phyloP scores from a whole-genome alignment of 2,329 filamentous ascomycete genomes.

The Ceratocystis variospora region DNA sequence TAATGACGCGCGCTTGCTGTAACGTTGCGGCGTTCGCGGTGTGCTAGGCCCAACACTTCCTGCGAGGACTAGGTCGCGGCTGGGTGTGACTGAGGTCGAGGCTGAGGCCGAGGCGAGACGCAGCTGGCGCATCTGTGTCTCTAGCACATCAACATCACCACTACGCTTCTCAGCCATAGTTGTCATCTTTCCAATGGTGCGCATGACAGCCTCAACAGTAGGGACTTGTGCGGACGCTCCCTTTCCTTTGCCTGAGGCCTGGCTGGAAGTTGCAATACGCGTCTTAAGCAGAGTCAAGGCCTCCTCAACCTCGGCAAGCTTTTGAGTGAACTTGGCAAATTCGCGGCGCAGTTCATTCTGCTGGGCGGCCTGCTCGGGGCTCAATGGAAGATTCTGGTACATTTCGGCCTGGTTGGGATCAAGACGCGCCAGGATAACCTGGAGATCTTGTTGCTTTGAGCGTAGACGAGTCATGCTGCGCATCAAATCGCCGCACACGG shows the following conservation, averaged over 20 bases:
- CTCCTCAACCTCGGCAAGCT: slow-evolving; percentile 68
- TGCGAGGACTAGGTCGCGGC: slow-evolving; percentile 2
- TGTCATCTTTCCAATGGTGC: slow-evolving; percentile 87
- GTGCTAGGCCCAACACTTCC: slow-evolving; percentile 30
- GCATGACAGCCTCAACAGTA: slow-evolving; percentile 81
- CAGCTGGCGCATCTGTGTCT: slow-evolving; percentile 69
- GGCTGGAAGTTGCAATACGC: slow-evolving; percentile 50
- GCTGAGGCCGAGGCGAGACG: slow-evolving; percentile 33
- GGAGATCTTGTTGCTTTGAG: slow-evolving; percentile 63
- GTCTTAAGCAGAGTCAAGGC: slow-evolving; percentile 65
- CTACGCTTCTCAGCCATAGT: slow-evolving; percentile 82
- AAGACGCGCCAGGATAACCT: slow-evolving; percentile 53
- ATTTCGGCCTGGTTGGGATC: slow-evolving; percentile 55
- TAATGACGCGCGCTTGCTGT: slow-evolving; percentile 24
- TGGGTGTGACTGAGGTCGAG: slow-evolving; percentile 23
- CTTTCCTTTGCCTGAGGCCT: slow-evolving; percentile 32
- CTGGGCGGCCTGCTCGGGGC: slow-evolving; percentile 67
- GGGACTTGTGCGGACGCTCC: slow-evolving; percentile 40
- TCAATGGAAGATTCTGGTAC: slow-evolving; percentile 58
- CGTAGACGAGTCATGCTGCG: slow-evolving; percentile 59
- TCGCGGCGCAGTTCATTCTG: slow-evolving; percentile 69
- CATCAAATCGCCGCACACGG: slow-evolving; percentile 51
- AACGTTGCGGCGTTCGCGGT: slow-evolving; percentile 29
- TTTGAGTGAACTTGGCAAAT: slow-evolving; percentile 59
- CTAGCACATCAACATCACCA: slow-evolving; percentile 78